Percentiles rank a stretch among this genome's conserved stretches.
Conservation (phyloP, 164 flowering plant species). For the Magnolia kwangsiensis region DNA sequence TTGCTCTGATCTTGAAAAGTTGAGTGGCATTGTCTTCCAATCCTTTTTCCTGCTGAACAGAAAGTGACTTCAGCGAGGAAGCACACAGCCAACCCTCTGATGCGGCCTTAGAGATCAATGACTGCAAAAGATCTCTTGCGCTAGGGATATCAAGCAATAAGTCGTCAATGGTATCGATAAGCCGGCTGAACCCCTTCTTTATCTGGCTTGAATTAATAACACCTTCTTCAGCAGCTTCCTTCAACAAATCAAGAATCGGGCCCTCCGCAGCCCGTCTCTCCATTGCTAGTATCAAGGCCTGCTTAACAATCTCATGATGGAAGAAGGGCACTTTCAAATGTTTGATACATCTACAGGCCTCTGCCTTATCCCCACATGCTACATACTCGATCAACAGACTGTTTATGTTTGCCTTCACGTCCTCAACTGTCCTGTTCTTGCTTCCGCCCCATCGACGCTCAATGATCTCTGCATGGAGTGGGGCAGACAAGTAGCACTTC, state of each 20-base stretch:
- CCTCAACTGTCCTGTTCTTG: constrained; percentile 64
- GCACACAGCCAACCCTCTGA: constrained; percentile 83
- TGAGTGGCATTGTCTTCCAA: constrained; percentile 38
- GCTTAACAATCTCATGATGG: constrained; percentile 78
- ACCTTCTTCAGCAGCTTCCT: constrained; percentile 61
- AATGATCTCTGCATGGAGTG: constrained; percentile 66
- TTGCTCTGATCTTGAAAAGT: constrained; percentile 49
- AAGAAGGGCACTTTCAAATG: constrained; percentile 73
- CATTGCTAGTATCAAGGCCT: constrained; percentile 69
- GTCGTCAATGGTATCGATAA: constrained; percentile 70
- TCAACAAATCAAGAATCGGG: constrained; percentile 51
- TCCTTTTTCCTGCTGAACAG: constrained; percentile 24
- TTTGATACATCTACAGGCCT: constrained; percentile 77
- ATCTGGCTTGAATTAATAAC: constrained; percentile 72
- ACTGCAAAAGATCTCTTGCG: constrained; percentile 51
- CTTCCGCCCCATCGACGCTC: constrained; percentile 77
- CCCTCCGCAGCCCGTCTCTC: constrained; percentile 52
- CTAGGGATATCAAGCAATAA: constrained; percentile 67
- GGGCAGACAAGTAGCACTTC: constrained; percentile 69
- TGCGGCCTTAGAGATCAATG: constrained; percentile 68
- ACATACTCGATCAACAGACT: constrained; percentile 59
- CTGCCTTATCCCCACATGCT: constrained; percentile 61
- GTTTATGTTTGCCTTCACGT: constrained; percentile 53
- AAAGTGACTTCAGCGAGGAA: constrained; percentile 58
- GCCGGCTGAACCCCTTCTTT: constrained; percentile 59